These are phyloP conservation scores for Pseudogymnoascus sp. DNA, from an alignment of 2,329 filamentous ascomycete genomes.

Conservation along the genomic window DNA sequence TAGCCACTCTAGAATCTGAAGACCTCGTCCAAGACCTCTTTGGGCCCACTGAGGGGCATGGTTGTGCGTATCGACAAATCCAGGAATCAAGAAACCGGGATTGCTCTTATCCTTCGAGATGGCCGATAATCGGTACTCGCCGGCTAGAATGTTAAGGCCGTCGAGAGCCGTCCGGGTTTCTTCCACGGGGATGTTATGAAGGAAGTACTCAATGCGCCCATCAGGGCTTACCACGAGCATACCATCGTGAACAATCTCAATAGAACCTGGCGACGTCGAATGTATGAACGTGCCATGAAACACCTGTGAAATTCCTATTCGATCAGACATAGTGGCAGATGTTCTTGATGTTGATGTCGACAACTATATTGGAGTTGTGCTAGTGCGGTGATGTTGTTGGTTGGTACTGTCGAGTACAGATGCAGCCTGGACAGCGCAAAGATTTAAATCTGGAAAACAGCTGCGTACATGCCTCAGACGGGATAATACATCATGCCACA, in stretches of 20 bases:
- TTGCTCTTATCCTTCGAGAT: not conserved
- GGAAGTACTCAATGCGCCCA: not conserved
- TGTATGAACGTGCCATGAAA: slow-evolving; percentile 2
- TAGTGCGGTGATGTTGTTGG: not conserved
- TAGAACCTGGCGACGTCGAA: not conserved
- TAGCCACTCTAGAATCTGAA: slow-evolving; percentile 49
- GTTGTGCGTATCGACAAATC: slow-evolving; percentile 54
- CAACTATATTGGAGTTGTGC: not conserved
- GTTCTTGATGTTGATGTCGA: not conserved
- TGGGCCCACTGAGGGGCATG: slow-evolving; percentile 54
- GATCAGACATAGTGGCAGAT: not conserved
- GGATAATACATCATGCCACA: not conserved
- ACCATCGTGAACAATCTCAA: not conserved
- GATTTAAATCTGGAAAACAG: not conserved
- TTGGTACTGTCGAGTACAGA: not conserved
- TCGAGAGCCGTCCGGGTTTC: not conserved
- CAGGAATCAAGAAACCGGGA: not conserved
- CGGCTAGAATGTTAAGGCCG: not conserved
- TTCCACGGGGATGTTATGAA: not conserved
- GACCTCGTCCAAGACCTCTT: slow-evolving; percentile 23
- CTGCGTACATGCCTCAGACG: not conserved
- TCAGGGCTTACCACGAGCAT: not conserved
- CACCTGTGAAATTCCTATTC: not conserved
- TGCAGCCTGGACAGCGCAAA: not conserved
- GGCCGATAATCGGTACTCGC: not conserved